Evolutionary conservation across 331 rosid species (phyloP).

Genomic region (Stylosanthes scabra): DNA sequence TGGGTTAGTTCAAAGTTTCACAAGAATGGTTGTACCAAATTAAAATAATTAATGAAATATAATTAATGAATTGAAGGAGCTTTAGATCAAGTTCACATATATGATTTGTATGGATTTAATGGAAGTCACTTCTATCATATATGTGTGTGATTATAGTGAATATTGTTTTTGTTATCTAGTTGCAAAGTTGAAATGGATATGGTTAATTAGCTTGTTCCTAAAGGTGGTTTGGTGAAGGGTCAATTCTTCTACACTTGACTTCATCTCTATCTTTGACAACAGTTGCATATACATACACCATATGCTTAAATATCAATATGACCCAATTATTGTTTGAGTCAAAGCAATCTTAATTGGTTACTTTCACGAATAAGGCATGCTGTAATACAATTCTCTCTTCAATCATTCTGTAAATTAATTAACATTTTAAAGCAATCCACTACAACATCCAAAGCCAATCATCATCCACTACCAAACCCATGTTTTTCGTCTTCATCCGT

Average conservation of each 20-base stretch:
- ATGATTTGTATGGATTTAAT: neutral
- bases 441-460: constrained; percentile 22
- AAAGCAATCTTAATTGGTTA: constrained; percentile 3
- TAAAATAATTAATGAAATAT: neutral
- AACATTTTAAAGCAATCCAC: constrained; percentile 4
- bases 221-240: constrained; percentile 16
- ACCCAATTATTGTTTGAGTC: constrained; percentile 28
- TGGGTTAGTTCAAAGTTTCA: neutral
- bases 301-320: neutral
- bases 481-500: too few species aligned
- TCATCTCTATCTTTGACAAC: constrained; percentile 31
- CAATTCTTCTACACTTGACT: neutral
- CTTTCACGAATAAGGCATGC: constrained; percentile 6
- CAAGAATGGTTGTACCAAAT: neutral
- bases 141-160: too few species aligned
- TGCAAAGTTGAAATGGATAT: neutral
- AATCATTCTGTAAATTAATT: neutral
- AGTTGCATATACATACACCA: neutral
- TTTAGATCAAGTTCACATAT: neutral
- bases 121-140: too few species aligned
- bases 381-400: constrained; percentile 3
- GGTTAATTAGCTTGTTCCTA: neutral
- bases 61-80: neutral
- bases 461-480: too few species aligned
- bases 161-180: neutral